Conservation (phyloP, 257 asterid species). For the Plantago major region DNA sequence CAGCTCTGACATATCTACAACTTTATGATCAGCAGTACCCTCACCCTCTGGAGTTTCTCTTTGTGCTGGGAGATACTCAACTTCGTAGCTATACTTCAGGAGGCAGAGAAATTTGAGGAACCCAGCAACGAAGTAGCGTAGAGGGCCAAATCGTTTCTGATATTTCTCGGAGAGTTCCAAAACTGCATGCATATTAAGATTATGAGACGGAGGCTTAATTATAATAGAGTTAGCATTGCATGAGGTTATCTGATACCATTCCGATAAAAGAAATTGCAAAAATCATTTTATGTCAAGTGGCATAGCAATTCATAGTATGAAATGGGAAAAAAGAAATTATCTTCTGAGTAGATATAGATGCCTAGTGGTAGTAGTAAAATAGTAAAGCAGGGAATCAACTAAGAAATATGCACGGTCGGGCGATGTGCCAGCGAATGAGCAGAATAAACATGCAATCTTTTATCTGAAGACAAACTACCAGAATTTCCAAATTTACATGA, state of each 20-base stretch:
- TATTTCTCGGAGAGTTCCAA: conserved; percentile 91
- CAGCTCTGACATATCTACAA: conserved; percentile 80
- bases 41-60: conserved; percentile 51
- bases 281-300: conserved; percentile 1
- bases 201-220: not conserved
- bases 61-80: conserved; percentile 81
- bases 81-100: conserved; percentile 87
- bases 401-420: too few species aligned
- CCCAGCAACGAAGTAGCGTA: conserved; percentile 95
- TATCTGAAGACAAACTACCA: too few species aligned
- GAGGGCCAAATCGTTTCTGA: conserved; percentile 92
- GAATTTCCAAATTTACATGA: too few species aligned
- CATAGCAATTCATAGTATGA: conserved; percentile 5
- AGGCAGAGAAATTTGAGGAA: conserved; percentile 86
- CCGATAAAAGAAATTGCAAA: conserved; percentile 4
- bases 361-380: not conserved
- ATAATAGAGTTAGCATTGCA: not conserved
- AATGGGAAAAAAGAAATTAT: conserved; percentile 3
- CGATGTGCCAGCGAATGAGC: too few species aligned
- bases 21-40: conserved; percentile 36
- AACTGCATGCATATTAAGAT: conserved; percentile 41
- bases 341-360: not conserved
- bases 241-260: not conserved
- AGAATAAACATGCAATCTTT: too few species aligned
- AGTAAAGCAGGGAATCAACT: too few species aligned